Conservation (phyloP, 176 grass and related monocot species). For the Hsuehochloa calcarea region DNA sequence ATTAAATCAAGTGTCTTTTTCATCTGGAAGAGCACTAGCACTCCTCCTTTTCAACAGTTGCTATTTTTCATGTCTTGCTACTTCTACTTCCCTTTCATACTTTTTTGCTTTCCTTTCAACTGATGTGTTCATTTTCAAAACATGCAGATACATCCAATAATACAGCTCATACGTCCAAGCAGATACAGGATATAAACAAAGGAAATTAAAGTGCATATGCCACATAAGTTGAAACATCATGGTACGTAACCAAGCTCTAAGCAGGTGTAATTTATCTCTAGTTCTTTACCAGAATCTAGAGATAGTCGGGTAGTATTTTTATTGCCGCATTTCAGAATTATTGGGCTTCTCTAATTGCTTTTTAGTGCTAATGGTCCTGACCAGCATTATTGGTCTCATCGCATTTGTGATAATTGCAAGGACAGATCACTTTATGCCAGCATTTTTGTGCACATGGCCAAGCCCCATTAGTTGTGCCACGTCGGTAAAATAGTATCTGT, state of each 20-base stretch:
- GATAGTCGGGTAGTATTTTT: slow-evolving; percentile 20
- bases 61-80: slow-evolving; percentile 32
- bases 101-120: slow-evolving; percentile 34
- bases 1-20: slow-evolving; percentile 30
- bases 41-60: slow-evolving; percentile 19
- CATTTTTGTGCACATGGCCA: slow-evolving; percentile 28
- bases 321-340: slow-evolving; percentile 4
- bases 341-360: slow-evolving; percentile 32
- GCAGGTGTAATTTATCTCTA: slow-evolving; percentile 28
- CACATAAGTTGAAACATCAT: slow-evolving; percentile 38
- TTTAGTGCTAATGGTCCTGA: slow-evolving; percentile 47
- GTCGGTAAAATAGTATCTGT: background rate
- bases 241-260: slow-evolving; percentile 39
- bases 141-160: slow-evolving; percentile 44
- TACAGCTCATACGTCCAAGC: slow-evolving; percentile 34
- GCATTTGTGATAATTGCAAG: slow-evolving; percentile 38
- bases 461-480: slow-evolving; percentile 19
- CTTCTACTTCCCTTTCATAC: slow-evolving; percentile 12
- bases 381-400: slow-evolving; percentile 38
- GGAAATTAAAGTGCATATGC: slow-evolving; percentile 37
- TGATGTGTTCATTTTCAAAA: slow-evolving; percentile 33
- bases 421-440: slow-evolving; percentile 41
- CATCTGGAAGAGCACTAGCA: slow-evolving; percentile 34
- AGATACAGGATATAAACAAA: slow-evolving; percentile 33
- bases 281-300: slow-evolving; percentile 28